Conservation (phyloP, 1,139 yeast species). For the Hansenula lynferdii region DNA sequence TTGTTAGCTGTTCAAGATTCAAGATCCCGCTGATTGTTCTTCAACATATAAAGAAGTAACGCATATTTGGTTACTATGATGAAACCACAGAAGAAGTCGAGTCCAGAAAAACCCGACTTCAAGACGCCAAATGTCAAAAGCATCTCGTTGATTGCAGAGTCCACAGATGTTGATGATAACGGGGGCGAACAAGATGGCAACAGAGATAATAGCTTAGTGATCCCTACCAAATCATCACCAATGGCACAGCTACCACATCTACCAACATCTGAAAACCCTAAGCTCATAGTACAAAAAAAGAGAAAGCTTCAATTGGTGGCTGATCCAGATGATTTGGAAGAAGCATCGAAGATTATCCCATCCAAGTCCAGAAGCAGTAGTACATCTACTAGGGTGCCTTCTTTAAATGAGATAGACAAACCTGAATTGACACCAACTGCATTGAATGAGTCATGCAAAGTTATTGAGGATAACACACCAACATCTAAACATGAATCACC, state of each 20-base stretch:
- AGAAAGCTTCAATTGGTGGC: slow-evolving; percentile 11
- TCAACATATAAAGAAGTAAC: too few relatives aligned
- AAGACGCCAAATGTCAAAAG: not conserved
- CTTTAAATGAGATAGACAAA: slow-evolving; percentile 22
- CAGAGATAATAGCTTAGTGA: slow-evolving; percentile 4
- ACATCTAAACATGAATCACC: too few relatives aligned
- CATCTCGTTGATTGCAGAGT: not conserved
- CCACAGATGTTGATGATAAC: not conserved
- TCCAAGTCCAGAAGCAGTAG: slow-evolving; percentile 21
- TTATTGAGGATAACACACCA: slow-evolving; percentile 7
- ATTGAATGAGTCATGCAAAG: slow-evolving; percentile 6
- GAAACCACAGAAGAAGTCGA: not conserved
- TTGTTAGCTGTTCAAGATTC: too few relatives aligned
- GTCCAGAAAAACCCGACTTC: not conserved
- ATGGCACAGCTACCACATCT: slow-evolving; percentile 6
- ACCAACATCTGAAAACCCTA: not conserved
- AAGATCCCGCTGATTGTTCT: too few relatives aligned
- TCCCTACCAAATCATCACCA: slow-evolving; percentile 8
- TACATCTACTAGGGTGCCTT: slow-evolving; percentile 16
- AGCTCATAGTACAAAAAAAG: slow-evolving; percentile 9
- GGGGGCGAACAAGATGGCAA: slow-evolving; percentile 1
- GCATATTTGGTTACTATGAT: too few relatives aligned
- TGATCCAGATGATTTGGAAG: slow-evolving; percentile 2
- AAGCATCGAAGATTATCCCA: slow-evolving; percentile 15
- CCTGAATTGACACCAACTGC: slow-evolving; percentile 26